phyloP scores from a whole-genome alignment of 192 early-diverging fungal species.

The Piromyces finnis region DNA sequence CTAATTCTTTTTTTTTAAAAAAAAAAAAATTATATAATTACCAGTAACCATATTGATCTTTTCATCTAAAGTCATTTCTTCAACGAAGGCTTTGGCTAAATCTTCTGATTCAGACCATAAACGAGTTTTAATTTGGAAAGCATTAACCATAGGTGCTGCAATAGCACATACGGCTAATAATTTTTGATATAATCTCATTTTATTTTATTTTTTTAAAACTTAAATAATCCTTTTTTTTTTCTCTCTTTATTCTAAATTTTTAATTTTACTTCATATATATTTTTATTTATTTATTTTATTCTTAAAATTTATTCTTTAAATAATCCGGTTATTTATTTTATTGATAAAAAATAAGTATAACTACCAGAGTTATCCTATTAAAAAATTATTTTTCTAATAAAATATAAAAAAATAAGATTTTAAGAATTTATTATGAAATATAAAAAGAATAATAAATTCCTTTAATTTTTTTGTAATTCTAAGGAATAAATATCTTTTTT shows the following conservation, averaged over 20 bases:
- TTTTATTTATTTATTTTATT: too few species aligned
- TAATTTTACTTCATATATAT: not conserved
- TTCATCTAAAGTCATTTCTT: not conserved
- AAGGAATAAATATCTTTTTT: not conserved
- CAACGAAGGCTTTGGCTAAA: not conserved
- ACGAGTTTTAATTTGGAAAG: not conserved
- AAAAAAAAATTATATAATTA: not conserved
- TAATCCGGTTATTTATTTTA: not conserved
- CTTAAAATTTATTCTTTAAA: not conserved
- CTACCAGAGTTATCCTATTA: not conserved
- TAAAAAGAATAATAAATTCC: not conserved
- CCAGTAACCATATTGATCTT: not conserved
- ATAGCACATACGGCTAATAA: not conserved
- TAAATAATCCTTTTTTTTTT: not conserved
- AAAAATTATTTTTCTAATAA: not conserved
- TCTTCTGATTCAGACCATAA: not conserved
- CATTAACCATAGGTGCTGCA: not conserved
- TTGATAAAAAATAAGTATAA: not conserved
- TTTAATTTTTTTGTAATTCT: not conserved
- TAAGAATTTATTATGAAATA: not conserved
- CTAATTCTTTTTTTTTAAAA: too few species aligned
- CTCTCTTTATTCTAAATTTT: too few species aligned
- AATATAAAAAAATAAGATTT: not conserved
- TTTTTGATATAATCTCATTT: not conserved
- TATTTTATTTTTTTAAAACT: not conserved